A percentile compares a stretch with the other conserved stretches of the same genome.
Conservation (phyloP, 2,329 filamentous ascomycete species). For the Cladosporium sp. region DNA sequence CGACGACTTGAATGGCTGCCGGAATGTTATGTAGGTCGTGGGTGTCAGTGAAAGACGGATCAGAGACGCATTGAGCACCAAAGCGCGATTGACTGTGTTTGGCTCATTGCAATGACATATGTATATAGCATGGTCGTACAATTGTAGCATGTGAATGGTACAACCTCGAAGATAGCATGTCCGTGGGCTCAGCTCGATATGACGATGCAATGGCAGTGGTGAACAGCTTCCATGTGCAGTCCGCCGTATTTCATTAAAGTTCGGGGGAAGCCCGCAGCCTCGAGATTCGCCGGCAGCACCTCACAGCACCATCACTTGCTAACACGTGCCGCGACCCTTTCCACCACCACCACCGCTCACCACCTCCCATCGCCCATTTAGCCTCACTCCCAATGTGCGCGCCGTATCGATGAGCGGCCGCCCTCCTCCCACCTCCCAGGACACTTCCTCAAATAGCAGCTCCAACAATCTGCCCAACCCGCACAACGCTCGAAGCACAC, state of each 20-base stretch:
- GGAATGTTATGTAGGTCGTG: too few species aligned
- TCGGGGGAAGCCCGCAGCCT: slow-evolving; percentile 3
- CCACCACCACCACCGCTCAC: neutral
- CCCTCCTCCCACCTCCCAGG: slow-evolving; percentile 42
- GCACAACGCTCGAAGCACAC: slow-evolving; percentile 37
- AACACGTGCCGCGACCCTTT: slow-evolving; percentile 6
- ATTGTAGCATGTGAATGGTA: too few species aligned
- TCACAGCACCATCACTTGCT: neutral
- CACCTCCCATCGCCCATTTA: slow-evolving; percentile 2
- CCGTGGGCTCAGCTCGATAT: too few species aligned
- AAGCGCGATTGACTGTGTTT: too few species aligned
- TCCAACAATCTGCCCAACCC: slow-evolving; percentile 14
- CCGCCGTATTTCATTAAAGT: slow-evolving; percentile 5
- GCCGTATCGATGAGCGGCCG: slow-evolving; percentile 50
- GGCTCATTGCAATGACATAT: too few species aligned
- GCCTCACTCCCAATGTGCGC: slow-evolving; percentile 24
- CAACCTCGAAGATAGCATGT: too few species aligned
- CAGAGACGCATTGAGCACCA: too few species aligned
- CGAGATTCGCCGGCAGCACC: neutral
- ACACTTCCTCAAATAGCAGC: slow-evolving; percentile 18
- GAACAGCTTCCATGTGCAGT: neutral
- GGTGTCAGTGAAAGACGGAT: too few species aligned
- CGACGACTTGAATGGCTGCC: too few species aligned
- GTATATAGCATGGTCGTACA: too few species aligned
- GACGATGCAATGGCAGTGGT: too few species aligned